phyloP scores from a whole-genome alignment of 148 eudicot species.

The Chenopodium formosanum region DNA sequence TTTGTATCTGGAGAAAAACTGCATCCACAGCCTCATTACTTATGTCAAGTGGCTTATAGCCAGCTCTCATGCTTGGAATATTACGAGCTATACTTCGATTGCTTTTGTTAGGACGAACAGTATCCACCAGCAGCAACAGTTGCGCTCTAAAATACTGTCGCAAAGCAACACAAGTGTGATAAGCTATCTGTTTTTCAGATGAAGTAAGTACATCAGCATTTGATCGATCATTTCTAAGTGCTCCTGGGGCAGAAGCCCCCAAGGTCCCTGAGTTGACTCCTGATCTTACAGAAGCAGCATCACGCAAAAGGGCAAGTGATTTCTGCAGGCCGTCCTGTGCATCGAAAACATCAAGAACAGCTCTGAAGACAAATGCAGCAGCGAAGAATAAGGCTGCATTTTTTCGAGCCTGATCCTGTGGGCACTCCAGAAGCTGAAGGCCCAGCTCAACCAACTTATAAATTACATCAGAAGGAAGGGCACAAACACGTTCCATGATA shows the following conservation, averaged over 20 bases:
- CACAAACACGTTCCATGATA: slow-evolving; percentile 95
- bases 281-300: slow-evolving; percentile 87
- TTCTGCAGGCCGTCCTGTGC: slow-evolving; percentile 85
- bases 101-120: slow-evolving; percentile 73
- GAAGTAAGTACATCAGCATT: slow-evolving; percentile 83
- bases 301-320: slow-evolving; percentile 55
- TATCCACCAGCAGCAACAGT: slow-evolving; percentile 79
- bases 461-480: slow-evolving; percentile 74
- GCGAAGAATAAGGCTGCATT: slow-evolving; percentile 93
- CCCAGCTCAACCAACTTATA: slow-evolving; percentile 77
- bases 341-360: slow-evolving; percentile 89
- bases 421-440: slow-evolving; percentile 86
- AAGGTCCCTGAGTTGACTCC: slow-evolving; percentile 70
- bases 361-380: slow-evolving; percentile 91
- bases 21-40: slow-evolving; percentile 94
- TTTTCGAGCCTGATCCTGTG: slow-evolving; percentile 92
- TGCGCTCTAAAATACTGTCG: slow-evolving; percentile 95
- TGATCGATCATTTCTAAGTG: slow-evolving; percentile 75
- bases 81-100: slow-evolving; percentile 67
- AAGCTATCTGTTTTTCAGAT: slow-evolving; percentile 94
- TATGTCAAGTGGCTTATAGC: slow-evolving; percentile 88
- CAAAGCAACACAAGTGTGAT: slow-evolving; percentile 88
- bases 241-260: slow-evolving; percentile 53
- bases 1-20: slow-evolving; percentile 79
- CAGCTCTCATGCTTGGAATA: slow-evolving; percentile 64